phyloP scores from a whole-genome alignment of 1,284 basidiomycete genomes.

The Laetiporus sulphureus region DNA sequence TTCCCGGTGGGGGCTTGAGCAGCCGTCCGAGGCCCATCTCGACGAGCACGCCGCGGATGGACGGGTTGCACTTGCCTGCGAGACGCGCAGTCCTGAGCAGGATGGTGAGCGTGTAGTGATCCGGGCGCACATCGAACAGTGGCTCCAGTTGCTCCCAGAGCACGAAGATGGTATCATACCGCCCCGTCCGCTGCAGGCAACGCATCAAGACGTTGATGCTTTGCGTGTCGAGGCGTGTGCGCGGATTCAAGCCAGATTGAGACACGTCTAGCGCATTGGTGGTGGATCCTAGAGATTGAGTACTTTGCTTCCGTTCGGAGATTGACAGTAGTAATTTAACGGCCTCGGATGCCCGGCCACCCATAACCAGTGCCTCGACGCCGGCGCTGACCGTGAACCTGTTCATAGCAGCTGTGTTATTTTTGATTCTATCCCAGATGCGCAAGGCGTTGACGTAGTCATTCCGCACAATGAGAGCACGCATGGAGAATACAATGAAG shows the following conservation, averaged over 20 bases:
- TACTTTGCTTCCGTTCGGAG: too few relatives aligned
- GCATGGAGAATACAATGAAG: slow-evolving; percentile 44
- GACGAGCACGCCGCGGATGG: slow-evolving; percentile 36
- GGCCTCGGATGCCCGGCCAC: slow-evolving; percentile 38
- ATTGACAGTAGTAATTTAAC: slow-evolving; percentile 36
- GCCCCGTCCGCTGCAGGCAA: slow-evolving; percentile 37
- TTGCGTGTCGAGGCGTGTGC: slow-evolving; percentile 19
- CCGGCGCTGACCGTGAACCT: slow-evolving; percentile 42
- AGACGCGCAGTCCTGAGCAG: slow-evolving; percentile 53
- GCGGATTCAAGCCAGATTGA: too few relatives aligned
- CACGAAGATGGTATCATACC: slow-evolving; percentile 53
- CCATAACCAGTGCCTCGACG: slow-evolving; percentile 41
- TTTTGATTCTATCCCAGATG: slow-evolving; percentile 39
- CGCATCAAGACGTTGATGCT: slow-evolving; percentile 51
- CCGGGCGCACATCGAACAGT: slow-evolving; percentile 49
- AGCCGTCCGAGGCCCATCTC: slow-evolving; percentile 20
- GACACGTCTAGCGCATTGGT: too few relatives aligned
- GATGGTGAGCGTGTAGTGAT: slow-evolving; percentile 47
- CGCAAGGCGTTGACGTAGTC: slow-evolving; percentile 32
- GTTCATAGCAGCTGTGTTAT: slow-evolving; percentile 29
- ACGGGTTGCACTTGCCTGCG: slow-evolving; percentile 43
- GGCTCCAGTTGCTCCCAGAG: slow-evolving; percentile 54
- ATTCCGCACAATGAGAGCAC: slow-evolving; percentile 40
- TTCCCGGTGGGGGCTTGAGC: slow-evolving; percentile 1
- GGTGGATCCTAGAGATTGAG: too few relatives aligned